phyloP scores from a whole-genome alignment of 2,329 filamentous ascomycete genomes.

The Diplodia seriata region DNA sequence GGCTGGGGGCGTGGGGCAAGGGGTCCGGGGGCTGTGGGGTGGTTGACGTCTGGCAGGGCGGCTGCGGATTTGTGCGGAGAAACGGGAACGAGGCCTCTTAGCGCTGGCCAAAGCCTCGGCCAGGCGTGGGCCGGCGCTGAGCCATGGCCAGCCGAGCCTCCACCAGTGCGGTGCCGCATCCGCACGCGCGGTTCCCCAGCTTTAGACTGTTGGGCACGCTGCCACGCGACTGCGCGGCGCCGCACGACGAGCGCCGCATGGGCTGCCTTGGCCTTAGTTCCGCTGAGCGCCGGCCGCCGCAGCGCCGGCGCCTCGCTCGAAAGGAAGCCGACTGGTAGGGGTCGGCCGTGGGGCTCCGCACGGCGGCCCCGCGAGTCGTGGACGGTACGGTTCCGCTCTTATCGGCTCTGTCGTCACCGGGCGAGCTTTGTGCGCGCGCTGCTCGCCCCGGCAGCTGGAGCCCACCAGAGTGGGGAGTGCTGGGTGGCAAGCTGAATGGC shows the following conservation, averaged over 20 bases:
- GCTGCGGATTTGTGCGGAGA: conserved; percentile 27
- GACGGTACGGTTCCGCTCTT: conserved; percentile 29
- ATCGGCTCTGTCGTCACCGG: conserved; percentile 19
- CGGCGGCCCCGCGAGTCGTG: conserved; percentile 25
- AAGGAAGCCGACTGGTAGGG: conserved; percentile 43
- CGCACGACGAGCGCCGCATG: background rate
- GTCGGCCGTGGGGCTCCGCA: conserved; percentile 18
- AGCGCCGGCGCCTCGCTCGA: conserved; percentile 43
- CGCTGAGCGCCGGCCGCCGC: conserved; percentile 5
- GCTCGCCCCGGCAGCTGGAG: conserved; percentile 2
- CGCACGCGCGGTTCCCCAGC: conserved; percentile 23
- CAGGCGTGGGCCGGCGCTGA: conserved; percentile 21
- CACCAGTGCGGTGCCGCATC: conserved; percentile 29
- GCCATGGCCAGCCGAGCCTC: conserved; percentile 21
- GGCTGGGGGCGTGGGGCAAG: background rate
- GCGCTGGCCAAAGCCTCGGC: conserved; percentile 22
- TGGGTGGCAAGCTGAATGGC: background rate
- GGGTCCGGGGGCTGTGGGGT: conserved; percentile 18
- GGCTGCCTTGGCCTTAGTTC: background rate
- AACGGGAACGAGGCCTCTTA: conserved; percentile 13
- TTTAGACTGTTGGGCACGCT: background rate
- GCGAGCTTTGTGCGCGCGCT: conserved; percentile 14
- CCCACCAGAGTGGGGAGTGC: conserved; percentile 13
- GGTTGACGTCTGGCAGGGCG: conserved; percentile 8
- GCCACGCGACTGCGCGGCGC: conserved; percentile 12